Percentiles rank a stretch among this genome's conserved stretches.
These are phyloP conservation scores for Moesziomyces sp. DNA, from an alignment of 1,284 basidiomycete species.

Conservation along the genomic window DNA sequence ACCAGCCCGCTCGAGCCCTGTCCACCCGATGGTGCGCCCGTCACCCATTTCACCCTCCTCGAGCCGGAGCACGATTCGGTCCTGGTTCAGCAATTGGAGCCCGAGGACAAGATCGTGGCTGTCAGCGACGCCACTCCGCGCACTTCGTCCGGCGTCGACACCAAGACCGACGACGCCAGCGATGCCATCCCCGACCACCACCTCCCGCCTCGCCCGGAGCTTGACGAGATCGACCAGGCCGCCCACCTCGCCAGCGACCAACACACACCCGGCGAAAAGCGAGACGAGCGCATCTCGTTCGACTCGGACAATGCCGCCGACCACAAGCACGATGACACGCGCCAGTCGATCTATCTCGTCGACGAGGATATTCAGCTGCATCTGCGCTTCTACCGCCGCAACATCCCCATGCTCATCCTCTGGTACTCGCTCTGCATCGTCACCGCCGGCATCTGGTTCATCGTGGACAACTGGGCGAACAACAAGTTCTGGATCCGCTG, in stretches of 20 bases:
- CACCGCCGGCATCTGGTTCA: slow-evolving; percentile 43
- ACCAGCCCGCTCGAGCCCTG: slow-evolving; percentile 36
- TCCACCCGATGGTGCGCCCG: slow-evolving; percentile 30
- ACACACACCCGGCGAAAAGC: slow-evolving; percentile 1
- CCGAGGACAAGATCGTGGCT: not conserved
- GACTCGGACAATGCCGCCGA: slow-evolving; percentile 1
- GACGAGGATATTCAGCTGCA: slow-evolving; percentile 49
- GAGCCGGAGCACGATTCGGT: slow-evolving; percentile 26
- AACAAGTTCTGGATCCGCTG: slow-evolving; percentile 47
- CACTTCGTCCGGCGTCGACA: slow-evolving; percentile 13
- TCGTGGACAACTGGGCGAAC: slow-evolving; percentile 40
- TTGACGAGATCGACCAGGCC: slow-evolving; percentile 15
- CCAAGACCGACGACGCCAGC: slow-evolving; percentile 13
- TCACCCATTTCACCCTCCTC: slow-evolving; percentile 20
- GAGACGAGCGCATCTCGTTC: slow-evolving; percentile 25
- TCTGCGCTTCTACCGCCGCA: slow-evolving; percentile 40
- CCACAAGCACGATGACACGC: slow-evolving; percentile 1
- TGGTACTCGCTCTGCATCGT: slow-evolving; percentile 46
- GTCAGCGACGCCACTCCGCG: slow-evolving; percentile 2
- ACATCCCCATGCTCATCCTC: slow-evolving; percentile 15
- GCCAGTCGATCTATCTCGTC: slow-evolving; percentile 44
- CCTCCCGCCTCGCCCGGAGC: slow-evolving; percentile 31
- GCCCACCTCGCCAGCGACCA: not conserved
- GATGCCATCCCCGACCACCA: slow-evolving; percentile 26
- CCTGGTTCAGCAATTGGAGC: slow-evolving; percentile 13